A percentile compares a stretch with the other conserved stretches of the same genome.
Evolutionary conservation across 192 early-diverging fungal species (phyloP).

Genomic region (Podila clonocystis): DNA sequence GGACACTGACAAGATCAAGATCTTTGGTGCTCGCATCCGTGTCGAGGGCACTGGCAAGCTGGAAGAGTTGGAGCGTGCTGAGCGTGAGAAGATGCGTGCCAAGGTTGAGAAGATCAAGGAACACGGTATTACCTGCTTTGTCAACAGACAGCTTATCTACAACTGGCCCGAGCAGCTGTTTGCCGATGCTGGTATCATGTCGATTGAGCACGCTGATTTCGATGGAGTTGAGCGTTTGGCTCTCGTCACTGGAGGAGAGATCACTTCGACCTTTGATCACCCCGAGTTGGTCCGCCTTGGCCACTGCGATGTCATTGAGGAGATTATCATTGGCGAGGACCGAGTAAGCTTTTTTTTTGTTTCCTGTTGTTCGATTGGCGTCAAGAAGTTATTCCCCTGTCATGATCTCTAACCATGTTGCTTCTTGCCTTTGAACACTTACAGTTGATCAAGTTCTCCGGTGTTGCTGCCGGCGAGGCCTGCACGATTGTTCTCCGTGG

Average conservation of each 20-base stretch:
- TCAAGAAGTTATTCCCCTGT: not conserved
- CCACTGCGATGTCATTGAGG: slow-evolving; percentile 96
- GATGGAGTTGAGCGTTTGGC: slow-evolving; percentile 98
- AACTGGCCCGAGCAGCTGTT: slow-evolving; percentile 99
- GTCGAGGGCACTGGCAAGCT: slow-evolving; percentile 98
- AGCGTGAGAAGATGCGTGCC: slow-evolving; percentile 97
- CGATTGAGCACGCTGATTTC: slow-evolving; percentile 99
- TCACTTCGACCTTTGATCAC: slow-evolving; percentile 98
- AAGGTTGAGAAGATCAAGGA: slow-evolving; percentile 99
- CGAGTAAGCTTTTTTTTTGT: slow-evolving; percentile 49
- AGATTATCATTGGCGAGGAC: slow-evolving; percentile 99
- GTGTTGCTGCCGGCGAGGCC: slow-evolving; percentile 94
- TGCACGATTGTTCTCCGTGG: slow-evolving; percentile 98
- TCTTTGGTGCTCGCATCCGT: slow-evolving; percentile 97
- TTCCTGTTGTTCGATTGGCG: not conserved
- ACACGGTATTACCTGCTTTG: slow-evolving; percentile 99
- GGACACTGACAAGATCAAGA: slow-evolving; percentile 99
- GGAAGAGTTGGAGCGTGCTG: slow-evolving; percentile 98
- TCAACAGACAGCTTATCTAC: slow-evolving; percentile 99
- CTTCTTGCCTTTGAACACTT: not conserved
- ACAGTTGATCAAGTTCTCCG: slow-evolving; percentile 94
- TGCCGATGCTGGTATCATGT: slow-evolving; percentile 96
- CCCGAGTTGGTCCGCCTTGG: slow-evolving; percentile 96
- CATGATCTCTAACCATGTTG: not conserved
- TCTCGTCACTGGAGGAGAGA: slow-evolving; percentile 98